A percentile compares a stretch with the other conserved stretches of the same genome.
Conservation (phyloP, 2,329 filamentous ascomycete genomes). For the Talaromyces pinophilus region DNA sequence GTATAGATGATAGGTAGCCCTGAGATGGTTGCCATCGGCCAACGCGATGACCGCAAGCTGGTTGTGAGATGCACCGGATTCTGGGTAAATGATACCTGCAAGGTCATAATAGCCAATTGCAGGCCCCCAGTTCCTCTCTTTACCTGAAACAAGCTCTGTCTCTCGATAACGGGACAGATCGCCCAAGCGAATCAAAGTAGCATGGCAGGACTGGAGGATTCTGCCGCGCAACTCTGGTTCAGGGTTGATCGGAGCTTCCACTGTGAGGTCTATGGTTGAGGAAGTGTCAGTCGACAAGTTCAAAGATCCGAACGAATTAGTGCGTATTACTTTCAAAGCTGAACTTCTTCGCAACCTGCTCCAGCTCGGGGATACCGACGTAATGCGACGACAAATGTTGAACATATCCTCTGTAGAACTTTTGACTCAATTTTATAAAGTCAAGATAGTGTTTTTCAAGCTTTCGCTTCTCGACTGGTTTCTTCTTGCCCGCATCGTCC, state of each 20-base stretch:
- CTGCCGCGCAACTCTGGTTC: constrained; percentile 56
- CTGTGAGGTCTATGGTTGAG: constrained; percentile 43
- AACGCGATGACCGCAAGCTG: constrained; percentile 86
- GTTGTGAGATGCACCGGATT: constrained; percentile 80
- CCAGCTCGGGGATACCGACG: constrained; percentile 59
- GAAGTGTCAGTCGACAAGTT: constrained; percentile 15
- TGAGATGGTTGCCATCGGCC: constrained; percentile 73
- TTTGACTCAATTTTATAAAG: constrained; percentile 84
- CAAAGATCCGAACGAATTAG: not conserved
- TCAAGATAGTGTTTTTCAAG: constrained; percentile 77
- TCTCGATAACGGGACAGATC: constrained; percentile 87
- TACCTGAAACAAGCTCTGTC: constrained; percentile 65
- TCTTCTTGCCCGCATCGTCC: constrained; percentile 54
- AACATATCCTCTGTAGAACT: constrained; percentile 85
- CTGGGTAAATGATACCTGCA: constrained; percentile 74
- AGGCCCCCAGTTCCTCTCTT: constrained; percentile 73
- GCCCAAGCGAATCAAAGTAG: constrained; percentile 80
- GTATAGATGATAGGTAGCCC: constrained; percentile 87
- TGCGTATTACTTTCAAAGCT: constrained; percentile 48
- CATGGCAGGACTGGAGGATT: constrained; percentile 74
- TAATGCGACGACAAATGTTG: constrained; percentile 68
- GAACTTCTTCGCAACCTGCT: constrained; percentile 57
- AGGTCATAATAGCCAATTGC: constrained; percentile 83
- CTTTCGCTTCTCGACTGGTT: constrained; percentile 68
- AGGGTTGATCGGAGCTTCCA: constrained; percentile 50